These are phyloP conservation scores for Phallus indusiatus DNA, from an alignment of 768 basidiomycete genomes.

Conservation along the genomic window DNA sequence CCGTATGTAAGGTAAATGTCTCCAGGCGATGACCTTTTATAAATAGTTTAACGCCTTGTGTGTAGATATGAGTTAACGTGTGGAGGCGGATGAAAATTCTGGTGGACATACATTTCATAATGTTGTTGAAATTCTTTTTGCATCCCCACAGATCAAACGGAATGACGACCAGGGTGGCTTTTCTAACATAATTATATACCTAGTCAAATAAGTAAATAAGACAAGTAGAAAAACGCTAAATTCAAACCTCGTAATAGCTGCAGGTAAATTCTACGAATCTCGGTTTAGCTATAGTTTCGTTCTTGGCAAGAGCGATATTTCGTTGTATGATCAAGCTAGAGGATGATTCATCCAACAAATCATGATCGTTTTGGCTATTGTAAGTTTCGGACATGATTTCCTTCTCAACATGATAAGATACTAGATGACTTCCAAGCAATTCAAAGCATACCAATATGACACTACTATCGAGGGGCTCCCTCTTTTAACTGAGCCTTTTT, in stretches of 20 bases:
- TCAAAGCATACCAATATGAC: slow-evolving; percentile 45
- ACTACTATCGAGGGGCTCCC: slow-evolving; percentile 40
- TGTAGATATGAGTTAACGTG: not conserved
- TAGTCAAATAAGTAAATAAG: slow-evolving; percentile 18
- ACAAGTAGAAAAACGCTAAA: not conserved
- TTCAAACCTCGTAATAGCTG: slow-evolving; percentile 45
- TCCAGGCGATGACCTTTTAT: slow-evolving; percentile 76
- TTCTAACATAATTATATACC: slow-evolving; percentile 61
- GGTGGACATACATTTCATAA: slow-evolving; percentile 42
- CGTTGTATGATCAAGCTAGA: slow-evolving; percentile 36
- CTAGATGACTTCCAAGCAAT: slow-evolving; percentile 3
- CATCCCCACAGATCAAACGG: slow-evolving; percentile 77
- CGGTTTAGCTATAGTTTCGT: slow-evolving; percentile 44
- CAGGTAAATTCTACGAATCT: slow-evolving; percentile 75
- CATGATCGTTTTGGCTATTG: slow-evolving; percentile 44
- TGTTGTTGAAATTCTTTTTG: slow-evolving; percentile 46
- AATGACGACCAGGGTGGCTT: slow-evolving; percentile 59
- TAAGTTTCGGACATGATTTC: slow-evolving; percentile 70
- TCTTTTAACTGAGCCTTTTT: slow-evolving; percentile 20
- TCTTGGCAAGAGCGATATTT: slow-evolving; percentile 38
- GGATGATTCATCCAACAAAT: slow-evolving; percentile 43
- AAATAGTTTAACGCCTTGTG: slow-evolving; percentile 62
- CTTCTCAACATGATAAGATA: slow-evolving; percentile 25
- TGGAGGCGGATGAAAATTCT: not conserved
- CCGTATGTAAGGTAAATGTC: slow-evolving; percentile 59